Conservation (phyloP, 495 filamentous ascomycete species). For the Aspergillus taichungensis region DNA sequence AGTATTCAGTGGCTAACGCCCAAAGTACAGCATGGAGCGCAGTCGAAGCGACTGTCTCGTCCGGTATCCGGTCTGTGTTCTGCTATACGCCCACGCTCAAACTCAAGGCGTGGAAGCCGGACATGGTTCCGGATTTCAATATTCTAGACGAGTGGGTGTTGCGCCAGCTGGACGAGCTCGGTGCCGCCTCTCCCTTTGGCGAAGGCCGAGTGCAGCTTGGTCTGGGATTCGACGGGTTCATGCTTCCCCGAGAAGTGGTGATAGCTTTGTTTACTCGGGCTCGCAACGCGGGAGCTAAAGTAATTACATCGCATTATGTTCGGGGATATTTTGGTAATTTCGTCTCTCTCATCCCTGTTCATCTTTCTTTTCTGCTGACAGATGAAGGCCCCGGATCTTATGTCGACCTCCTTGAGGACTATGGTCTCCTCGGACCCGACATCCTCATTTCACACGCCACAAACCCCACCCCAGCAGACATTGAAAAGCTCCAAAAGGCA, state of each 20-base stretch:
- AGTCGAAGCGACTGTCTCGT: slow-evolving; percentile 32
- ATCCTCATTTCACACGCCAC: slow-evolving; percentile 32
- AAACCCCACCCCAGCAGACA: slow-evolving; percentile 15
- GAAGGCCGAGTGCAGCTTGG: slow-evolving; percentile 33
- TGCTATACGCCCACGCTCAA: slow-evolving; percentile 31
- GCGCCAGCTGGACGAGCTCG: slow-evolving; percentile 24
- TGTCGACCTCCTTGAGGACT: slow-evolving; percentile 19
- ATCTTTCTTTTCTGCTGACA: too few relatives aligned
- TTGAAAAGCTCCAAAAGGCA: slow-evolving; percentile 13
- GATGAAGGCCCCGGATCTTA: slow-evolving; percentile 9
- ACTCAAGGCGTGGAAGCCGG: slow-evolving; percentile 27
- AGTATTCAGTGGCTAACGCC: background rate
- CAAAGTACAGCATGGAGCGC: slow-evolving; percentile 21
- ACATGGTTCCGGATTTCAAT: slow-evolving; percentile 20
- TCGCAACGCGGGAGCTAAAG: slow-evolving; percentile 16
- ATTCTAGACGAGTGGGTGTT: slow-evolving; percentile 33
- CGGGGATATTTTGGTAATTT: slow-evolving; percentile 8
- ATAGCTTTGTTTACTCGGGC: slow-evolving; percentile 20
- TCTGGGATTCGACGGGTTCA: slow-evolving; percentile 32
- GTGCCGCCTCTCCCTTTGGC: slow-evolving; percentile 21
- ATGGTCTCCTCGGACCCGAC: slow-evolving; percentile 24
- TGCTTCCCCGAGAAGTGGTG: slow-evolving; percentile 25
- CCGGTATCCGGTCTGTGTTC: slow-evolving; percentile 41
- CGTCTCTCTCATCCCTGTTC: background rate
- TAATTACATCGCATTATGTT: slow-evolving; percentile 32